phyloP scores from a whole-genome alignment of 1,284 basidiomycete genomes.

The Somion occarium region DNA sequence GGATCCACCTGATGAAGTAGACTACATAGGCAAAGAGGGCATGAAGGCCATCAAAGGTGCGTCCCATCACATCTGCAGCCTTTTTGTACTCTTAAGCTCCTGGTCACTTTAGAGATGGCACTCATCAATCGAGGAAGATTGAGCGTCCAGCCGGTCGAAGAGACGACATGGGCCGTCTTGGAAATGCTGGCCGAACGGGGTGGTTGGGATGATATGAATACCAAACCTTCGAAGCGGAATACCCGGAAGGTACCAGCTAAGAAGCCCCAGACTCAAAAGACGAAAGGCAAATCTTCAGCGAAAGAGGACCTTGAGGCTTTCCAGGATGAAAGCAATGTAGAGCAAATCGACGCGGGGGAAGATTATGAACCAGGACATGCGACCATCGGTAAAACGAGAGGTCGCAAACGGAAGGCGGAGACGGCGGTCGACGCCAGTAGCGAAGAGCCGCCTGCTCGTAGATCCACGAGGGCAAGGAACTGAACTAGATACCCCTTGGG shows the following conservation, averaged over 20 bases:
- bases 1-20: constrained; percentile 47
- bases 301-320: too few species aligned
- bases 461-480: background rate
- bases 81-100: background rate
- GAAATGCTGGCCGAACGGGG: constrained; percentile 66
- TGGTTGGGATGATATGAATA: constrained; percentile 49
- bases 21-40: constrained; percentile 59
- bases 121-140: constrained; percentile 82
- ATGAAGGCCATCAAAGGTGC: constrained; percentile 59
- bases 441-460: background rate
- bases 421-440: background rate
- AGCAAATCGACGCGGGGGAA: background rate
- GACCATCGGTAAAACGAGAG: background rate
- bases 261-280: background rate
- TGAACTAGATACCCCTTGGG: too few species aligned
- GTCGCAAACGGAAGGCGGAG: background rate
- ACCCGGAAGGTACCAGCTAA: background rate
- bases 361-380: too few species aligned
- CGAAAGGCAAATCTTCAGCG: background rate
- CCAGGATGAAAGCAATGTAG: background rate
- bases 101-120: constrained; percentile 55
- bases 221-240: background rate
- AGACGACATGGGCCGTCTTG: constrained; percentile 69
- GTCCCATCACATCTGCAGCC: constrained; percentile 14
- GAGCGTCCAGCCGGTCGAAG: constrained; percentile 80